Evolutionary conservation across 768 basidiomycete species (phyloP), one percentile per base, ranked within the genome.

Genomic region (Suillus hirtellus): DNA sequence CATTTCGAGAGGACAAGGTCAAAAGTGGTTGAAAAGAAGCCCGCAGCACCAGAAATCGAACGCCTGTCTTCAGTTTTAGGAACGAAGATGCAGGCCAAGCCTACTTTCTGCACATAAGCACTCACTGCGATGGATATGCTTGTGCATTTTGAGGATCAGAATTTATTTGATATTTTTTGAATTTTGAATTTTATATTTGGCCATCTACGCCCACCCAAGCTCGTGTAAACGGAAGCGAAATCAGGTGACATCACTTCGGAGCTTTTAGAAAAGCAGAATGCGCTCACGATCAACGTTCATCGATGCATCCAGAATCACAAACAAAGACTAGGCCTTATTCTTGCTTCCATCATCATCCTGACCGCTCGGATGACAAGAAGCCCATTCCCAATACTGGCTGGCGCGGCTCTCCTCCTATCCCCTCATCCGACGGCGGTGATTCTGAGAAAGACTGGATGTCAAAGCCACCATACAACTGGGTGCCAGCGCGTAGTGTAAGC

Each of bases 11-110:
- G 31, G 31, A 31, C 31, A 31, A 31, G 31, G 4, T 31, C 31
- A 35, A 82, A 76, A 6, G 85, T 84, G 1, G 87, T 83, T 1
- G 87, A 81, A 15, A 71, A 27, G 77, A 89, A 92, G 3, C 90
- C 90, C 3, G 84, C 53, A 0, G 87, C 80, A 21, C 90, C 90
- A 34, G 83, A 91, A 73, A 70, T 92, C 89, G 66, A 92, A 69
- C 79, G 89, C 66, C 76, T 86, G 55, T 91, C 89, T 59, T 84
- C 83, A 46, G 86, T 79, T 63, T 80, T 82, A 2, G 89, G 90
- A 4, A 91, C 85, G 63, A 88, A 89, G 21, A 89, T 74, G 5
- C 81, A 61, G 1, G 88, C 90, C 59, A 67, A 68, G 84, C 84
- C 66, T 14, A 81, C 66, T 72, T 88, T 86, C 0, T 86, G 72